Base-by-base conservation (phyloP, 495 filamentous ascomycete species). In the Apiosordaria backusii region DNA sequence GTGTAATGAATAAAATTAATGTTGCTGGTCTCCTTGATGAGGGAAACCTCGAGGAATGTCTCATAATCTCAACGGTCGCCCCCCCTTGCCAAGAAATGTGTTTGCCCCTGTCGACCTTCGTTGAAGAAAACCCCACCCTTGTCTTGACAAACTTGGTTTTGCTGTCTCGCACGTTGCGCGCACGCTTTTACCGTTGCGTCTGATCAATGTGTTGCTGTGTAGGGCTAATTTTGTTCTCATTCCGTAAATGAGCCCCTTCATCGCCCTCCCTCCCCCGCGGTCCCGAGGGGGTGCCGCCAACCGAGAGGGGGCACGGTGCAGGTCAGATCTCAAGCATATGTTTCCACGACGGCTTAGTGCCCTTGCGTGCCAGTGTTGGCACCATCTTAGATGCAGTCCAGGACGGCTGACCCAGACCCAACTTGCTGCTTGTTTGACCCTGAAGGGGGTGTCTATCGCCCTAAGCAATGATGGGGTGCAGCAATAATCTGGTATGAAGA, bases 301-400 rank as follows among this genome's bases (percentile, higher is more conserved):
- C 50, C 64, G 52, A 61, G 50, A 45, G 35, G 54, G 25, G 19
- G 18, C 59, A 59, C 65, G n/a, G 29, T 64, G 66, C 64, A 65
- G 52, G 67, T 55, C 19, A 55, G 18, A 22, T 54, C 16, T 18
- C 6, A 60, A 64, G 63, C 60, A 52, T 65, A 55, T 52, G 29
- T 50, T 53, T 18, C 25, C 52, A 58, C 64, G 50, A 57, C 62
- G 69, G 58, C 60, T 50, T 63, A 60, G 74, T 78, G 70, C 74
- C 77, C 74, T 79, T 79, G 74, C 79, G 78, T 82, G 71, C 80
- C 79, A 79, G 70, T 45, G 13, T 70, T 73, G 61, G 63, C 40
- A 54, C 65, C 53, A 23, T 62, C 54, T 67, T 70, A 60, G 22
- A 23, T 27, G 52, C 35, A 21, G 57, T 23, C 45, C 19, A 16